Evolutionary conservation across 495 filamentous ascomycete species (phyloP).

Genomic region (Lentithecium fluviatile): DNA sequence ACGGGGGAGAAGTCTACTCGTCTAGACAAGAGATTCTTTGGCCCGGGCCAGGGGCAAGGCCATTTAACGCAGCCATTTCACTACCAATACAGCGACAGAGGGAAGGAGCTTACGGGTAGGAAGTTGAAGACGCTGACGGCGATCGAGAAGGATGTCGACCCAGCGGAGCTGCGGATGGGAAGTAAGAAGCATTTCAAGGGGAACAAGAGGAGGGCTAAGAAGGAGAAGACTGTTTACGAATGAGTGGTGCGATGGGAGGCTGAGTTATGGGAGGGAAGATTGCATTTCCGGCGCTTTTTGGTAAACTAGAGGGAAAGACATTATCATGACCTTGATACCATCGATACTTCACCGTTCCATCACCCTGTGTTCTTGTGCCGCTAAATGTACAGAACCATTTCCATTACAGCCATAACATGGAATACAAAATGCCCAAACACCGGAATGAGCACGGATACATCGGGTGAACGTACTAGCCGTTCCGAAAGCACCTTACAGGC

Average conservation of each 20-base stretch:
- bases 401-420: too few species aligned
- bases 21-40: conserved; percentile 88
- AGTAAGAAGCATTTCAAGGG: conserved; percentile 97
- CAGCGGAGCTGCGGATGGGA: conserved; percentile 69
- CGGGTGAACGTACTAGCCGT: too few species aligned
- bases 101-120: conserved; percentile 73
- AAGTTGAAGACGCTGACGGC: conserved; percentile 85
- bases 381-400: too few species aligned
- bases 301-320: too few species aligned
- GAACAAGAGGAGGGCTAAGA: conserved; percentile 53
- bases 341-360: too few species aligned
- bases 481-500: too few species aligned
- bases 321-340: too few species aligned
- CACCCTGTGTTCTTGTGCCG: too few species aligned
- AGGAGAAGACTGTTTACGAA: conserved; percentile 52
- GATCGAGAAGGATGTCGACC: conserved; percentile 78
- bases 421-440: too few species aligned
- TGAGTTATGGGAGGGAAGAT: too few species aligned
- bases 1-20: conserved; percentile 68
- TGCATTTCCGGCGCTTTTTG: too few species aligned
- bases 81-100: conserved; percentile 81
- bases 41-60: conserved; percentile 55
- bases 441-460: too few species aligned
- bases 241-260: background rate
- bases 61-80: conserved; percentile 83